A percentile compares a stretch with the other conserved stretches of the same genome.
Conservation (phyloP, 2,329 filamentous ascomycete species). For the Nigrospora sphaerica region DNA sequence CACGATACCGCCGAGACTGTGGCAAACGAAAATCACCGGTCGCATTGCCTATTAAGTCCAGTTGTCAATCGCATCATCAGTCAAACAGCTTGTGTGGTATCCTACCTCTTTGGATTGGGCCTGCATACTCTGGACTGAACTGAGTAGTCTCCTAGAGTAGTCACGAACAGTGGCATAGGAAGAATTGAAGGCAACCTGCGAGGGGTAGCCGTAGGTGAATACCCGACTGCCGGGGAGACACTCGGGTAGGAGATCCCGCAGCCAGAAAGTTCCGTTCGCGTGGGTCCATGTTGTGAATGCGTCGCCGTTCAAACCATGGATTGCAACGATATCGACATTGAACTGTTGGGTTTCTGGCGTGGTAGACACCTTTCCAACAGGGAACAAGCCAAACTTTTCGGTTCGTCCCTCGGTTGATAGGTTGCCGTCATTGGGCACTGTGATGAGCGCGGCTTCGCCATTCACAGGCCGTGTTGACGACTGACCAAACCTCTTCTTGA, state of each 20-base stretch:
- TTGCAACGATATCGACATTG: constrained; percentile 11
- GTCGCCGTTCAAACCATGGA: constrained; percentile 16
- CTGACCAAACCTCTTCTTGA: background rate
- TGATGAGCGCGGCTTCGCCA: no score
- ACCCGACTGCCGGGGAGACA: constrained; percentile 13
- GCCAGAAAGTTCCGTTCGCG: constrained; percentile 9
- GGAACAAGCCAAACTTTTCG: background rate
- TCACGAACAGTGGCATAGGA: constrained; percentile 8
- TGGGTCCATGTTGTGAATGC: constrained; percentile 11
- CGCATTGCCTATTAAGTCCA: constrained; percentile 3
- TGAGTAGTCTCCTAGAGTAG: constrained; percentile 8
- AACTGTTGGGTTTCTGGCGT: background rate
- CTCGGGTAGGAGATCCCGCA: constrained; percentile 12
- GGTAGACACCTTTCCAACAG: background rate
- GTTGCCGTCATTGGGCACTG: background rate
- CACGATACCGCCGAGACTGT: constrained; percentile 21
- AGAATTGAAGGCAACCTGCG: constrained; percentile 7
- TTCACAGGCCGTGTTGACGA: background rate
- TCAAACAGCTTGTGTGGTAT: no score
- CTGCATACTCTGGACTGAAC: constrained; percentile 5
- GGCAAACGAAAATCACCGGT: constrained; percentile 17
- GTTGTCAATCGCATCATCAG: background rate
- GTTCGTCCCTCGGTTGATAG: background rate
- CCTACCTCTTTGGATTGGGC: constrained; percentile 2
- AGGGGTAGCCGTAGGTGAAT: constrained; percentile 14